These are phyloP conservation scores for Vigna unguiculata DNA, from an alignment of 306 rosid genomes.

Conservation along the genomic window DNA sequence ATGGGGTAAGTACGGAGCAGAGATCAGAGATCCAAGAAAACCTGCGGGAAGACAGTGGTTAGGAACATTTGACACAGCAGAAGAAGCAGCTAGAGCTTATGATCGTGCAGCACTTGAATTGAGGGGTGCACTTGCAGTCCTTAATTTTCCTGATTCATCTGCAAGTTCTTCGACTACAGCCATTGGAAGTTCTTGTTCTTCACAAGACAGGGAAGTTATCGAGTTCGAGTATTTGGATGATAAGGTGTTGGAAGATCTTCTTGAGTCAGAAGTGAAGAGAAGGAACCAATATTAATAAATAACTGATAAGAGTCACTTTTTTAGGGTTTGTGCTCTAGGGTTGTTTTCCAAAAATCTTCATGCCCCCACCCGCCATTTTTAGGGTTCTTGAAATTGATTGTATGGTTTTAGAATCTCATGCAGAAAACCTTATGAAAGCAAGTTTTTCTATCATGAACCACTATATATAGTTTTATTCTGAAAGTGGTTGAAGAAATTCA, in stretches of 20 bases:
- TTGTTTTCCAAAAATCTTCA: background rate
- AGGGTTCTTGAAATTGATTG: background rate
- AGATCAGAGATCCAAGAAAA: slow-evolving; percentile 69
- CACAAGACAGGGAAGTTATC: slow-evolving; percentile 34
- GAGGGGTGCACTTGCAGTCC: slow-evolving; percentile 60
- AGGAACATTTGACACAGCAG: slow-evolving; percentile 77
- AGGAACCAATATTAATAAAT: background rate
- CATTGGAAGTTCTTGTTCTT: slow-evolving; percentile 37
- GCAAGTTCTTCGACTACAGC: background rate
- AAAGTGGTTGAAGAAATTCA: background rate
- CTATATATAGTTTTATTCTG: background rate
- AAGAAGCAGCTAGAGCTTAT: slow-evolving; percentile 80
- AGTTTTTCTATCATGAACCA: background rate
- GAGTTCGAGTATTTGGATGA: slow-evolving; percentile 54
- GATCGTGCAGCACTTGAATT: slow-evolving; percentile 73
- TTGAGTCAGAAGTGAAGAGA: slow-evolving; percentile 28
- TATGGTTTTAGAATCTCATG: background rate
- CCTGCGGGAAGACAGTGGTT: slow-evolving; percentile 69
- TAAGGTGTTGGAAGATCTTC: slow-evolving; percentile 55
- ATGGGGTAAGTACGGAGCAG: slow-evolving; percentile 81
- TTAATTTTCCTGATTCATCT: slow-evolving; percentile 44
- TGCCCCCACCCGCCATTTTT: background rate
- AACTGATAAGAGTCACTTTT: too few species aligned
- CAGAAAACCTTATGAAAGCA: background rate
- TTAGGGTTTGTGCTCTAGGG: background rate